Evolutionary conservation across 768 basidiomycete species (phyloP), one percentile per base, ranked within the genome.

Genomic region (Phaeotremella skinneri): DNA sequence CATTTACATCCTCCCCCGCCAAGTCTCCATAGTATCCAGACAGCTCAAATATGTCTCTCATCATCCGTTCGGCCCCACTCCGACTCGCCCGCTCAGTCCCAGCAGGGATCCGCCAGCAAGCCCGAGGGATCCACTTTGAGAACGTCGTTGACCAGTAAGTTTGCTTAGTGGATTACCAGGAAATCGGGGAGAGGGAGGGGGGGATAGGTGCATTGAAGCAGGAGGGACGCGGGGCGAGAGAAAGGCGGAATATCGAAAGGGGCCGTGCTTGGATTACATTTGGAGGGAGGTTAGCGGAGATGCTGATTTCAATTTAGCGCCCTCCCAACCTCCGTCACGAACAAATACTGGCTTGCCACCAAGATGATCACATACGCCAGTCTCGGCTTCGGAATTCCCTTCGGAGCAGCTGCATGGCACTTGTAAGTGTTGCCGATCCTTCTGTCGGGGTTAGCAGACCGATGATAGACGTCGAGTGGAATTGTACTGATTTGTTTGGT

Each of bases 81-180:
- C 51, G 68, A 49, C 65, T 68, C 45, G 60, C 64, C 31, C 56
- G 67, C 9, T 50, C 62, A 39, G 55, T 63, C 20, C 56, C 62
- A 14, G 42, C 37, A 17, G 58, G 45, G n/a, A 42, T 23, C 42
- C 32, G 49, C 4, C 63, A 66, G 43, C 68, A 72, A 52, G 69
- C 61, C 17, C 56, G 72, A 50, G 58, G 52, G 29, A 63, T 68
- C 42, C 74, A 76, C 58, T 65, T 73, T 29, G 74, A 76, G 61
- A 76, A 76, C 61, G 66, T 67, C 49, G 72, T 76, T 51, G 72
- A 69, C 52, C 70, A 73, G 74, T 75, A 52, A 63, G 74, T 67
- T n/a, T 58, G 5, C 3, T 47, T 23, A 17, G 51, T 41, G 53
- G 5, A 58, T 32, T 5, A 45, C 7, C 21, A 11, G 11, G 43